Base-by-base conservation (phyloP, 208 protist genomes). In the Leishmania aethiopica region DNA sequence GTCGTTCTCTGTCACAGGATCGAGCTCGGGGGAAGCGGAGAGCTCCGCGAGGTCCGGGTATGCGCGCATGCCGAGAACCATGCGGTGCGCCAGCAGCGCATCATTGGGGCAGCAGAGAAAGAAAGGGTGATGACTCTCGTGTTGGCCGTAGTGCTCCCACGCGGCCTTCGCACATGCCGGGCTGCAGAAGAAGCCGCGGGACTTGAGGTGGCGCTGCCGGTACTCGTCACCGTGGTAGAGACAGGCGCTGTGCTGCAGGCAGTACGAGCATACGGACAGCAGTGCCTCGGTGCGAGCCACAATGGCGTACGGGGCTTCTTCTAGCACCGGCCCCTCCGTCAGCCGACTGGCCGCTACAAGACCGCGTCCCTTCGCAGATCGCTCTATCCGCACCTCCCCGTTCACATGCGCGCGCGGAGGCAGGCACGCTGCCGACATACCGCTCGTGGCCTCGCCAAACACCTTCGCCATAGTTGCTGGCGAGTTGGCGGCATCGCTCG, bases 181-280 rank as follows among this genome's bases (percentile, higher is more conserved):
- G 66, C 90, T 92, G 90, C 94, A 98, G 84, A 97, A 98, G 47
- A 98, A 88, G 42, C 95, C 95, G n/a, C 95, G 90, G 42, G 88
- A 89, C 74, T 92, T 90, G 75, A 88, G 89, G 47, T 80, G 81
- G 53, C 83, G 80, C 62, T 62, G 51, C 49, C 92, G 93, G 78
- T 90, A 96, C 42, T 87, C 78, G 28, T 92, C 87, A 55, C 90
- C 89, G 32, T 88, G 90, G 84, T 95, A 96, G 19, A 98, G 85
- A 70, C 83, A 86, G 37, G 86, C 87, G 70, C 90, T 95, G 76
- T 88, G 86, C 75, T 93, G 90, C 73, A 98, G 86, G 78, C 94
- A 97, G 78, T 93, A 96, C 70, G 88, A 91, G 87, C 95, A 98
- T 37, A 88, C 88, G 2, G 89, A 89, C 45, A 96, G 82, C 83